Evolutionary conservation across 345 rosid genomes (phyloP), one percentile per base, ranked within the genome.

Genomic region (Euphorbia tirucalli): DNA sequence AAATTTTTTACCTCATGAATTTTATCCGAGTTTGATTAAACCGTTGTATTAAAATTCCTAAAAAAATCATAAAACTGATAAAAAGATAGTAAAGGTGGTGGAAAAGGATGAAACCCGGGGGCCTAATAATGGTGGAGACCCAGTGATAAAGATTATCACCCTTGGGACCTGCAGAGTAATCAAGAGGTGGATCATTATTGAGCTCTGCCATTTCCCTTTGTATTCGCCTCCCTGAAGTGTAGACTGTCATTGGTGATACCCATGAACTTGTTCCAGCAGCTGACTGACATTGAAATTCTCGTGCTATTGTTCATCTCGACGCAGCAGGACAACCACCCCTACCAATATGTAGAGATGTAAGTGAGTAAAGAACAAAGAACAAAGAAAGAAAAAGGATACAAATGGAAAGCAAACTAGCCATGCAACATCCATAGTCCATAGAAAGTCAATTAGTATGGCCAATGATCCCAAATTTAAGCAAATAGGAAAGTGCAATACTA

Each of bases 141-240:
- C 98, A 90, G 69, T 90, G 85, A 83, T 89, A 90, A 74, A 94
- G 93, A 77, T 87, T 94, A 80, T 94, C 98, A 46, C 96, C 93
- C 60, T 83, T 90, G 8, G 98, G 98, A 24, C 95, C 97, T 48
- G 99, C 97, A 7, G 96, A 92, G 66, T 92, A 92, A 71, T 89
- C 89, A 57, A 77, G 79, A 76, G 93, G 96, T 10, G 97, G 96
- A 77, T 89, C 87, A 54, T 70, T 68, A 84, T 83, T 90, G 14
- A 90, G 92, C 79, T 92, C 99, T 5, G 79, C 68, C 92, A 92
- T 88, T 78, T 95, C 99, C 61, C 90, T 84, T 70, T 90, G 97
- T n/a, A 94, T 92, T 80, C 98, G 87, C 88, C 86, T 93, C 78
- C 96, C 92, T 0, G 97, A 94, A 0, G 97, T 83, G 0, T 97